Conservation (phyloP, 75 land plant species). For the Picea sitchensis region DNA sequence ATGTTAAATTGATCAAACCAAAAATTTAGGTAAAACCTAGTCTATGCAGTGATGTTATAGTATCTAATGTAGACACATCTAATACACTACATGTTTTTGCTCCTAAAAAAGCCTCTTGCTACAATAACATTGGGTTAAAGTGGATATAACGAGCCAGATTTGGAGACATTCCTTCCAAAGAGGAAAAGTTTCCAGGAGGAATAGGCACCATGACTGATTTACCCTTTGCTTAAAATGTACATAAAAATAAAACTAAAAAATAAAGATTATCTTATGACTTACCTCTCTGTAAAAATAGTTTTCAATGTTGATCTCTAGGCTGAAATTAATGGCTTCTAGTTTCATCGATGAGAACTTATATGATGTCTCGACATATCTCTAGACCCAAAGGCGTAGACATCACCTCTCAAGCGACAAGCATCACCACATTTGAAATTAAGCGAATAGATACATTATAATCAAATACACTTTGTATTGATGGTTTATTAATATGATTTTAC, state of each 20-base stretch:
- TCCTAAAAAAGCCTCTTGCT: constrained; percentile 18
- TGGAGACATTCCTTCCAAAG: too few species aligned
- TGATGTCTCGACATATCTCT: too few species aligned
- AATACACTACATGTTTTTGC: not conserved
- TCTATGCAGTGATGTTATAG: constrained; percentile 24
- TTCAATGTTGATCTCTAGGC: constrained; percentile 59
- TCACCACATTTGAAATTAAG: too few species aligned
- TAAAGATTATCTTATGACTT: not conserved
- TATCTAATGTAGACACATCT: not conserved
- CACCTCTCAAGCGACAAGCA: too few species aligned
- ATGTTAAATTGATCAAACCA: too few species aligned
- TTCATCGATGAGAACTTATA: constrained; percentile 80
- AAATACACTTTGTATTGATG: too few species aligned
- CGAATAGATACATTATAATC: too few species aligned
- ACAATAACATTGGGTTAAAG: constrained; percentile 16
- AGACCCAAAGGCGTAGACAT: too few species aligned
- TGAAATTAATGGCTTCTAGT: constrained; percentile 68
- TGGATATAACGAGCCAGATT: constrained; percentile 32
- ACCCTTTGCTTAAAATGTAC: not conserved
- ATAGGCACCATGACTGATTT: not conserved
- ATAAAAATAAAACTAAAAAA: not conserved
- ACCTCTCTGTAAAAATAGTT: constrained; percentile 59
- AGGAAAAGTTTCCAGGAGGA: too few species aligned
- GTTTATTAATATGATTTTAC: too few species aligned
- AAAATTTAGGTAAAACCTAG: constrained; percentile 41